These are phyloP conservation scores for Penicillium nordicum DNA, from an alignment of 2,329 filamentous ascomycete genomes.

Conservation along the genomic window DNA sequence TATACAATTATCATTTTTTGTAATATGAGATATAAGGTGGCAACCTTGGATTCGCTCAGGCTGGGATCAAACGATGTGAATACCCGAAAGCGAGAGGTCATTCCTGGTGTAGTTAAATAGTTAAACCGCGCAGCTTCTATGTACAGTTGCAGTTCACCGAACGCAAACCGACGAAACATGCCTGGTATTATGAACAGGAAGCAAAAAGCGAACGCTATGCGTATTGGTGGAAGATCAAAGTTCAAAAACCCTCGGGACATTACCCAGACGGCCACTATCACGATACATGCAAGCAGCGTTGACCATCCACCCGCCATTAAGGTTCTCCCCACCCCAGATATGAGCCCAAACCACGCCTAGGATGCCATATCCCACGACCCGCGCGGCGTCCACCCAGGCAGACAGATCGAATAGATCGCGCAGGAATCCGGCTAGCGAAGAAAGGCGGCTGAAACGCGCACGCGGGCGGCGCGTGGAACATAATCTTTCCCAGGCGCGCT, in stretches of 20 bases:
- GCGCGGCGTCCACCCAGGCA: constrained; percentile 49
- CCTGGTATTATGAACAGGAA: not conserved
- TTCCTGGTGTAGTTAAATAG: not conserved
- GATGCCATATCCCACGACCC: constrained; percentile 52
- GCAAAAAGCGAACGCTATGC: constrained; percentile 3
- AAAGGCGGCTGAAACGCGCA: constrained; percentile 23
- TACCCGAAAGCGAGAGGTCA: not conserved
- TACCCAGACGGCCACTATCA: constrained; percentile 35
- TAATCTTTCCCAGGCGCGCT: constrained; percentile 68
- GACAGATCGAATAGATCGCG: constrained; percentile 36
- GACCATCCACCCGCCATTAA: constrained; percentile 51
- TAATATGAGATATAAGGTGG: not conserved
- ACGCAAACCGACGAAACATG: not conserved
- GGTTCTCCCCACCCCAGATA: constrained; percentile 54
- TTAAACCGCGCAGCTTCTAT: not conserved
- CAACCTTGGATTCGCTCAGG: not conserved
- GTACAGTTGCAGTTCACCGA: not conserved
- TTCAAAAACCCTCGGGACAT: constrained; percentile 39
- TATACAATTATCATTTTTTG: not conserved
- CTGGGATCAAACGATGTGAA: not conserved
- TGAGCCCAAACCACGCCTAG: constrained; percentile 58
- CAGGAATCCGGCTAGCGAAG: constrained; percentile 27
- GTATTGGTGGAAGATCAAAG: constrained; percentile 17
- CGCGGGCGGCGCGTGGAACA: constrained; percentile 39
- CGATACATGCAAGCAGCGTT: constrained; percentile 55